Percentiles rank a stretch among this genome's conserved stretches.
Conservation (phyloP, 768 basidiomycete species). For the Boletus rex-veris region DNA sequence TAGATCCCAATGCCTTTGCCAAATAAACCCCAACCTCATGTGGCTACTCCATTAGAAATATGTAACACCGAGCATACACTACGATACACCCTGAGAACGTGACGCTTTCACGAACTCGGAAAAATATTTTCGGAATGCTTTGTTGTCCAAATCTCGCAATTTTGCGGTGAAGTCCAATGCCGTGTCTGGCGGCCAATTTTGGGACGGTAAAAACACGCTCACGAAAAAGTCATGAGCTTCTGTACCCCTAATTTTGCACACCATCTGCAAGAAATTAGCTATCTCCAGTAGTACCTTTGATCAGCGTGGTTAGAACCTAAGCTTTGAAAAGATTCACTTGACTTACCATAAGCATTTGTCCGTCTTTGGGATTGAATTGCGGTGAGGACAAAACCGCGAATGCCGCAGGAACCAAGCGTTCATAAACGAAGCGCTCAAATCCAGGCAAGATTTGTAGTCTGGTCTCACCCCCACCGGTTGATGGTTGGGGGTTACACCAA, state of each 20-base stretch:
- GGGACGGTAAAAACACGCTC: conserved; percentile 77
- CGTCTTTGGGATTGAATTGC: conserved; percentile 85
- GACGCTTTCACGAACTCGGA: conserved; percentile 78
- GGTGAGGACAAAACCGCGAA: conserved; percentile 79
- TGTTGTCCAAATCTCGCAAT: conserved; percentile 69
- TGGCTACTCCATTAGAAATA: conserved; percentile 1
- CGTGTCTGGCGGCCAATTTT: conserved; percentile 79
- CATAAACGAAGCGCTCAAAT: conserved; percentile 90
- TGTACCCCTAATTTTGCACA: conserved; percentile 70
- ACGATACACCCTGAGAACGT: conserved; percentile 51
- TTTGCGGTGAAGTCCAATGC: conserved; percentile 77
- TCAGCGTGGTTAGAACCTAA: not conserved
- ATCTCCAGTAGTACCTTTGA: conserved; percentile 85
- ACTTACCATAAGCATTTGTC: conserved; percentile 78
- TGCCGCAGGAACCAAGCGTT: conserved; percentile 73
- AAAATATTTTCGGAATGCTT: conserved; percentile 82
- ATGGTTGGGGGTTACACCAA: conserved; percentile 58
- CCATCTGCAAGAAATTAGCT: conserved; percentile 74
- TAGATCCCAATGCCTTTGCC: conserved; percentile 32
- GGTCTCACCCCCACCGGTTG: conserved; percentile 33
- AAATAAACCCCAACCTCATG: conserved; percentile 20
- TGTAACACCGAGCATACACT: conserved; percentile 25
- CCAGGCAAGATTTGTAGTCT: conserved; percentile 60
- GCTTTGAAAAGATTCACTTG: not conserved
- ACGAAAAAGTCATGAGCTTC: conserved; percentile 84